A percentile compares a stretch with the other conserved stretches of the same genome.
Evolutionary conservation across 805 yeast species (phyloP).

Genomic region (Kazachstania viticola): DNA sequence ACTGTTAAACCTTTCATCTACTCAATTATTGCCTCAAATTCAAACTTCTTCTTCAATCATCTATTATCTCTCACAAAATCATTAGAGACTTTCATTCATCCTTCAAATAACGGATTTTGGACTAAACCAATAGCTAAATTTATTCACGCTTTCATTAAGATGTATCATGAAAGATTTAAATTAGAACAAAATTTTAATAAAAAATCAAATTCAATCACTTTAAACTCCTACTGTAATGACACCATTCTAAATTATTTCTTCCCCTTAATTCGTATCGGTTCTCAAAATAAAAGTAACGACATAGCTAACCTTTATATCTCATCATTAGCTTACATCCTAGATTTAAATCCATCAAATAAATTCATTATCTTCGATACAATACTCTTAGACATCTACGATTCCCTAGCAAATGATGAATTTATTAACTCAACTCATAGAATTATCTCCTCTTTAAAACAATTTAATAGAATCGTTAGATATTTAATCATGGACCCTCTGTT

Average conservation of each 20-base stretch:
- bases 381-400: constrained; percentile 65
- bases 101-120: constrained; percentile 86
- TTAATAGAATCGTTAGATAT: constrained; percentile 53
- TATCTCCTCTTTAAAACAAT: constrained; percentile 55
- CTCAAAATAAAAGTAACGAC: constrained; percentile 58
- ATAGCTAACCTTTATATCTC: constrained; percentile 49
- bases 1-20: constrained; percentile 41
- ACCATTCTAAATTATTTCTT: constrained; percentile 35
- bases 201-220: constrained; percentile 10
- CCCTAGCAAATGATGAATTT: constrained; percentile 48
- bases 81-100: constrained; percentile 75
- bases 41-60: constrained; percentile 37
- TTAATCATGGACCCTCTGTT: constrained; percentile 53
- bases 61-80: constrained; percentile 49
- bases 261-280: constrained; percentile 46
- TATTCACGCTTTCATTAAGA: constrained; percentile 45
- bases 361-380: constrained; percentile 38
- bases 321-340: constrained; percentile 53
- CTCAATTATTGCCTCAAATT: constrained; percentile 44
- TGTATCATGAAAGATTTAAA: constrained; percentile 46
- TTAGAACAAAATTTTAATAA: constrained; percentile 36
- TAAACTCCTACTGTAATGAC: constrained; percentile 28
- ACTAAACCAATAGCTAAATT: constrained; percentile 55
- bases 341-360: constrained; percentile 39
- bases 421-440: constrained; percentile 74